Base-by-base conservation (phyloP, 1,284 basidiomycete species). In the Malassezia restricta region DNA sequence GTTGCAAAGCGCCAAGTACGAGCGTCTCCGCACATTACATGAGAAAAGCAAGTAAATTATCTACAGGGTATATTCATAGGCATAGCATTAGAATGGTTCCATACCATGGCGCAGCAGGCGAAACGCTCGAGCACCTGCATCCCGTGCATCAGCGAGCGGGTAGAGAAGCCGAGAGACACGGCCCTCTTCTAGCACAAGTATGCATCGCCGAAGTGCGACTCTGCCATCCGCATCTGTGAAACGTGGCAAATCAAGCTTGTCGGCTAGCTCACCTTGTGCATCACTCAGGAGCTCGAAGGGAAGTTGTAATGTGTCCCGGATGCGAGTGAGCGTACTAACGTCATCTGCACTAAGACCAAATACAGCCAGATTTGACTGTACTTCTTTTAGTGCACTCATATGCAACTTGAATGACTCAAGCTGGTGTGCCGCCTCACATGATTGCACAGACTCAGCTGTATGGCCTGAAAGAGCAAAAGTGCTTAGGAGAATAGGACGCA, bases 141-240 rank as follows among this genome's bases (percentile, higher is more conserved):
- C 46, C 8, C 58, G 29, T 6, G 62, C 54, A 11, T 43, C 27
- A 8, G 49, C 27, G 14, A 71, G 45, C 5, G 68, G 66, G 39
- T 64, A 70, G 35, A 65, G 57, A 29, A 68, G 11, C 17, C 65
- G 58, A 0, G 61, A 63, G 27, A 68, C 47, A 47, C 70, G 68
- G 0, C 66, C 66, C 7, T 63, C 65, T 3, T 53, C 44, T 20
- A 70, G 43, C 24, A 71, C 51, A 42, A 72, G 44, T 35, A 61
- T 66, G 53, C 63, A 57, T 2, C 63, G 54, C 32, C 56, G 62
- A 8, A 20, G 64, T 29, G 28, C 32, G 24, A 12, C 3, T 3
- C 20, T 17, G 15, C 38, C 40, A 14, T n/a, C 66, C 17, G 24
- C 47, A 9, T 58, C 44, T 20, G 56, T 57, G 6, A 27, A 24